These are phyloP conservation scores for Catenaria anguillulae DNA, from an alignment of 371 early-diverging fungal species.

Conservation along the genomic window DNA sequence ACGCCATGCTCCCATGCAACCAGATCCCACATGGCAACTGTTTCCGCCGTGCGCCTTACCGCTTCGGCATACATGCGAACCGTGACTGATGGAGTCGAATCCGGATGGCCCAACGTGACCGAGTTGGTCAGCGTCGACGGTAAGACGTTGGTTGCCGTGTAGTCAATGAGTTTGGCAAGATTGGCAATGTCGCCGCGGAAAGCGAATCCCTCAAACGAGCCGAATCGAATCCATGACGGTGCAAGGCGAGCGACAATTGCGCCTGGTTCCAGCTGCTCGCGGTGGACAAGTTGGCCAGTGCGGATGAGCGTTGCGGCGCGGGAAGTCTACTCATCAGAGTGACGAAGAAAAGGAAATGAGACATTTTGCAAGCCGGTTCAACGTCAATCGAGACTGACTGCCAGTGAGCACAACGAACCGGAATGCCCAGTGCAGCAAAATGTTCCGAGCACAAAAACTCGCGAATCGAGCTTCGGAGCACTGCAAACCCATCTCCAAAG, in stretches of 20 bases:
- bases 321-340: constrained; percentile 28
- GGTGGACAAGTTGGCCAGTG: constrained; percentile 43
- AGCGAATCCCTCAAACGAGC: constrained; percentile 68
- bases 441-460: constrained; percentile 76
- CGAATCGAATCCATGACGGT: constrained; percentile 76
- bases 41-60: constrained; percentile 49
- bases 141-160: constrained; percentile 16
- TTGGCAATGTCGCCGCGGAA: constrained; percentile 43
- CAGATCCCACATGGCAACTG: constrained; percentile 78
- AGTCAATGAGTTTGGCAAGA: constrained; percentile 57
- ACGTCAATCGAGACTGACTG: too few relatives aligned
- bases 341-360: too few relatives aligned
- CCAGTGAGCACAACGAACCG: not conserved
- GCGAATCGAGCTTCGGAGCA: constrained; percentile 60
- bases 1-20: constrained; percentile 59
- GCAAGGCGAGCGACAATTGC: constrained; percentile 66
- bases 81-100: constrained; percentile 29
- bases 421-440: constrained; percentile 1
- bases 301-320: constrained; percentile 53
- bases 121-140: constrained; percentile 19
- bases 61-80: constrained; percentile 41
- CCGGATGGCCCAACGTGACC: too few relatives aligned
- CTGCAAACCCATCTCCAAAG: constrained; percentile 75
- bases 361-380: too few relatives aligned
- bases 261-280: constrained; percentile 55